Evolutionary conservation across 495 filamentous ascomycete species (phyloP).

Genomic region (Aspergillus steynii): DNA sequence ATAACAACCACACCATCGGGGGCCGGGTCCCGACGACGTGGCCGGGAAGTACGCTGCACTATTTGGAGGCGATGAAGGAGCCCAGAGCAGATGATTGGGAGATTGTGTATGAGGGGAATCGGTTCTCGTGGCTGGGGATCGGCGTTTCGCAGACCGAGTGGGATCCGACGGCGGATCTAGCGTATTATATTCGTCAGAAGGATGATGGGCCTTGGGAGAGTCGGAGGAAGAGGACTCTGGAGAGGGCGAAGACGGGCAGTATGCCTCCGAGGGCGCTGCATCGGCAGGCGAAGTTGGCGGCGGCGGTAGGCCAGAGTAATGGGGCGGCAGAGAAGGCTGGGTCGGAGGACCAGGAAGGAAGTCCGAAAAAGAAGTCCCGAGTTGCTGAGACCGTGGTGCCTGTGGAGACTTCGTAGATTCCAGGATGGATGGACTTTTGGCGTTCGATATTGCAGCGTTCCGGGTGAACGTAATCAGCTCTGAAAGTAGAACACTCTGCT

Average conservation of each 20-base stretch:
- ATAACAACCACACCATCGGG: slow-evolving; percentile 38
- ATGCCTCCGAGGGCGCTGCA: too few relatives aligned
- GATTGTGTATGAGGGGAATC: slow-evolving; percentile 42
- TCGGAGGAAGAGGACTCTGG: slow-evolving; percentile 4
- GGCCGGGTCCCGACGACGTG: slow-evolving; percentile 24
- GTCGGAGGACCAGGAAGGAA: too few relatives aligned
- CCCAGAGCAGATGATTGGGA: slow-evolving; percentile 50
- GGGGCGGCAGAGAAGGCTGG: too few relatives aligned
- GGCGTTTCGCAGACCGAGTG: slow-evolving; percentile 30
- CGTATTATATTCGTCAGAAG: slow-evolving; percentile 38
- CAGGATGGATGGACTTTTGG: too few relatives aligned
- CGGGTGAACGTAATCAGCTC: too few relatives aligned
- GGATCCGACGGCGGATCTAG: slow-evolving; percentile 35
- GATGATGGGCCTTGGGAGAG: slow-evolving; percentile 28
- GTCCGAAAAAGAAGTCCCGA: too few relatives aligned
- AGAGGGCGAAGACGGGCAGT: slow-evolving; percentile 3
- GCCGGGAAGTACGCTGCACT: slow-evolving; percentile 43
- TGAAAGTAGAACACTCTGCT: too few relatives aligned
- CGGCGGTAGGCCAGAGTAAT: too few relatives aligned
- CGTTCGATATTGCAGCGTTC: too few relatives aligned
- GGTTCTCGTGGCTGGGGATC: slow-evolving; percentile 51
- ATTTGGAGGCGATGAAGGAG: slow-evolving; percentile 48
- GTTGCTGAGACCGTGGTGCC: too few relatives aligned
- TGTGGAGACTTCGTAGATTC: too few relatives aligned
- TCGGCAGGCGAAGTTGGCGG: too few relatives aligned